Percentiles rank a stretch among this genome's conserved stretches.
Conservation (phyloP, 345 rosid genomes). For the Diplotaxis tenuifolia region DNA sequence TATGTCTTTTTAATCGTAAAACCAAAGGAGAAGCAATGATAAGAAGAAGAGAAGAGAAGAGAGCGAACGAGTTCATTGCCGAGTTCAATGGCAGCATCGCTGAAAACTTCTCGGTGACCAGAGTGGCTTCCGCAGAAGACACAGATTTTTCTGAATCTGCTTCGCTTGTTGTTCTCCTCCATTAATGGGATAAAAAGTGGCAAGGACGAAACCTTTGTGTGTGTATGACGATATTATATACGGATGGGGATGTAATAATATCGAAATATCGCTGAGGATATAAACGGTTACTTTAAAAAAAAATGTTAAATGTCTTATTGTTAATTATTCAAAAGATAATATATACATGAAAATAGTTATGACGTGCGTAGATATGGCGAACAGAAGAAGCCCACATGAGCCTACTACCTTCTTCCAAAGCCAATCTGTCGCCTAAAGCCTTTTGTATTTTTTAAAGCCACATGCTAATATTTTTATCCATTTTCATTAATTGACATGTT, state of each 20-base stretch:
- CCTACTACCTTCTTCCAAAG: neutral
- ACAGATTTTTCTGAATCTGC: constrained; percentile 77
- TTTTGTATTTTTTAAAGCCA: neutral
- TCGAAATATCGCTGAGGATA: constrained; percentile 14
- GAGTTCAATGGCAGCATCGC: constrained; percentile 86
- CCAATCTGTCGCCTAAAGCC: neutral
- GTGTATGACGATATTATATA: constrained; percentile 14
- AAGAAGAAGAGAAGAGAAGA: constrained; percentile 1
- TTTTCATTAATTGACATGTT: neutral
- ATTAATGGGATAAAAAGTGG: constrained; percentile 39
- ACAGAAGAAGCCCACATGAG: constrained; percentile 27
- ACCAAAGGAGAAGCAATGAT: constrained; percentile 10
- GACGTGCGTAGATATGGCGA: constrained; percentile 32
- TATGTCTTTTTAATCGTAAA: neutral
- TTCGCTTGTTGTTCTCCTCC: constrained; percentile 43
- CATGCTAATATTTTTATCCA: neutral
- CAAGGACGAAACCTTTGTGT: constrained; percentile 26
- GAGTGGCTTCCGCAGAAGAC: constrained; percentile 95
- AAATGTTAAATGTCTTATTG: too few relatives aligned
- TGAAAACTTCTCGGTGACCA: constrained; percentile 76
- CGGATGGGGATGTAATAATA: constrained; percentile 22
- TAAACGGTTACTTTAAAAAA: too few relatives aligned
- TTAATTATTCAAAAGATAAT: too few relatives aligned
- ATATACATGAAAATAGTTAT: too few relatives aligned
- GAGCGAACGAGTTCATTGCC: constrained; percentile 89